A percentile compares a stretch with the other conserved stretches of the same genome.
Conservation (phyloP, 1,284 basidiomycete species). For the Fomes fomentarius region DNA sequence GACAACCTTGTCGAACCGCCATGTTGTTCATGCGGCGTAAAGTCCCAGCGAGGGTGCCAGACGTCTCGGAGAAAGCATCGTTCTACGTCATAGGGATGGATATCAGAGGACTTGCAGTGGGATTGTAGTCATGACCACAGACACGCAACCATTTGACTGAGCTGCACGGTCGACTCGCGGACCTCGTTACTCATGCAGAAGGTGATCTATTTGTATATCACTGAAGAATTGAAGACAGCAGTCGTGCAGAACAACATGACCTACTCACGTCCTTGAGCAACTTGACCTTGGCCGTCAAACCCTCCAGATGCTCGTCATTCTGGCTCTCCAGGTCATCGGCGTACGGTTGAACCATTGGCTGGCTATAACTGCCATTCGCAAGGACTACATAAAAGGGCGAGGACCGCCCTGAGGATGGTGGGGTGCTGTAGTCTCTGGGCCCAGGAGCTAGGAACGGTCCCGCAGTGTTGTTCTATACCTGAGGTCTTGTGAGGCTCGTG, state of each 20-base stretch:
- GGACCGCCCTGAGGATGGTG: constrained; percentile 74
- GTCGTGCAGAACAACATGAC: neutral
- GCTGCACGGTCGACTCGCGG: constrained; percentile 86
- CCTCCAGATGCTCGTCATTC: constrained; percentile 93
- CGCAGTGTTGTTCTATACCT: constrained; percentile 49
- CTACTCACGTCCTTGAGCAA: constrained; percentile 90
- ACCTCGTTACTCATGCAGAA: constrained; percentile 98
- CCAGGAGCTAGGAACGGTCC: constrained; percentile 68
- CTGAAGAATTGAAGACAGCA: no score
- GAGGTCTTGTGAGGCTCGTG: neutral
- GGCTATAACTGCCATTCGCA: constrained; percentile 14
- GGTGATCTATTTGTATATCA: no score
- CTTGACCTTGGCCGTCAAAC: constrained; percentile 92
- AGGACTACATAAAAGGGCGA: constrained; percentile 55
- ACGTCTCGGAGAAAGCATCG: constrained; percentile 92
- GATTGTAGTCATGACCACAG: neutral
- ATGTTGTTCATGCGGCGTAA: constrained; percentile 97
- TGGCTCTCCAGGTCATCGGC: constrained; percentile 95
- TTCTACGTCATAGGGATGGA: constrained; percentile 71
- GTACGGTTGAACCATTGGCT: constrained; percentile 53
- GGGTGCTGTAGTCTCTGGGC: constrained; percentile 49
- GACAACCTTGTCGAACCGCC: constrained; percentile 90
- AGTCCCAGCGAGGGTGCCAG: constrained; percentile 86
- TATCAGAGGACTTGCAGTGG: neutral
- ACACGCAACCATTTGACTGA: constrained; percentile 89